Evolutionary conservation across 1,139 yeast genomes (phyloP), one percentile per base, ranked within the genome.

Genomic region (Suhomyces maxii): DNA sequence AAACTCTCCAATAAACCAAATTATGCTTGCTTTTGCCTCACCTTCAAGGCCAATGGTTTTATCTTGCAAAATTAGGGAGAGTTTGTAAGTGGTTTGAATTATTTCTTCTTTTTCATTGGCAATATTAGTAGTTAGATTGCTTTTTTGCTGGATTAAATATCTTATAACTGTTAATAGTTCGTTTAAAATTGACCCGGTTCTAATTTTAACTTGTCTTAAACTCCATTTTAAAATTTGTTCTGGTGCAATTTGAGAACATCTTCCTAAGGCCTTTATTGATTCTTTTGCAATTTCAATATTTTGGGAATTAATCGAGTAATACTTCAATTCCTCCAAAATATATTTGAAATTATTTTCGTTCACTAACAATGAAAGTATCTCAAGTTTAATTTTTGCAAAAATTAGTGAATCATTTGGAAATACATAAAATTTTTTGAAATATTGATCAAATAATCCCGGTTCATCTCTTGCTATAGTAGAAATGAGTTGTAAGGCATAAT

Each of bases 1-100:
- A 58, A 87, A 85, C 59, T 93, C 98, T 2, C 98, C 97, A 39
- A 93, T 80, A 10, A 91, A 76, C 98, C 98, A 95, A 13, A 93
- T 77, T 18, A 90, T 83, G 46, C 95, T 86, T 1, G 96, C 90
- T 53, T 84, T 81, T 0, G 98, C 96, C 13, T 75, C 73, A 23
- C 69, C 61, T 30, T 68, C 75, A 30, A 76, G 56, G 2, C 60
- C 58, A 3, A 68, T 37, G 12, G 52, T 52, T 3, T 55, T 54
- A 44, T 65, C 67, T 3, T 52, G 49, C 42, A 73, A 58, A 3
- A 71, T 60, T 34, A 59, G 48, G 2, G 80, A 69, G 9, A 79
- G 60, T 40, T 64, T 66, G 44, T 67, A 67, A 3, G 73, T 69
- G 2, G 77, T 73, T 39, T 64, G 68, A 23, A 64, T 57, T 11